These are phyloP conservation scores for Aspergillus sp. DNA, from an alignment of 2,329 filamentous ascomycete genomes.

Conservation along the genomic window DNA sequence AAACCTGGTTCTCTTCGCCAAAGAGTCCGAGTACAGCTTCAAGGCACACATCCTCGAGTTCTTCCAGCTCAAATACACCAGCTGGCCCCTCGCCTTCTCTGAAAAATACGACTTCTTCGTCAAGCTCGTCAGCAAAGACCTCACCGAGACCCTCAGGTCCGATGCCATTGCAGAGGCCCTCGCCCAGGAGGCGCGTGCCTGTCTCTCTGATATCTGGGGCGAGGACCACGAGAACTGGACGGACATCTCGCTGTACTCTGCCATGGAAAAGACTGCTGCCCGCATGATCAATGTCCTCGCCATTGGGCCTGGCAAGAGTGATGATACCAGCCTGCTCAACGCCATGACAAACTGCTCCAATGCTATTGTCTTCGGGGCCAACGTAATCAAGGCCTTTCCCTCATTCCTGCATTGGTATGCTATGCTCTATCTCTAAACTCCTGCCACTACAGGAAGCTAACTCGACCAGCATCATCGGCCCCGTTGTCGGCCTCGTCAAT, in stretches of 20 bases:
- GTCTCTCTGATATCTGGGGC: slow-evolving; percentile 12
- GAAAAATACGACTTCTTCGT: slow-evolving; percentile 15
- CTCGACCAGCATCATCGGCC: slow-evolving; percentile 6
- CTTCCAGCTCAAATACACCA: slow-evolving; percentile 17
- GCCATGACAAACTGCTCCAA: slow-evolving; percentile 17
- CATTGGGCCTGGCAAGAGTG: slow-evolving; percentile 10
- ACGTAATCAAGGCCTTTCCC: slow-evolving; percentile 16
- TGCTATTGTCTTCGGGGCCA: slow-evolving; percentile 14
- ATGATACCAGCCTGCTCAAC: slow-evolving; percentile 8
- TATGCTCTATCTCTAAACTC: background rate
- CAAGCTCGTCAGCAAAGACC: slow-evolving; percentile 17
- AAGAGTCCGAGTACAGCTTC: slow-evolving; percentile 15
- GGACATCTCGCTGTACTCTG: slow-evolving; percentile 9
- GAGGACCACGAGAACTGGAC: slow-evolving; percentile 13
- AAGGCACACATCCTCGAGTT: slow-evolving; percentile 14
- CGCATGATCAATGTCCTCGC: slow-evolving; percentile 16
- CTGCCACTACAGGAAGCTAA: background rate
- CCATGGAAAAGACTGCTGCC: slow-evolving; percentile 14
- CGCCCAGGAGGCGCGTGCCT: slow-evolving; percentile 12
- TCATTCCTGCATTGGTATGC: slow-evolving; percentile 11
- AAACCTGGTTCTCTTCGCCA: slow-evolving; percentile 10
- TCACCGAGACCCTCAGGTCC: slow-evolving; percentile 13
- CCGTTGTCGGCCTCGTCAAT: slow-evolving; percentile 13
- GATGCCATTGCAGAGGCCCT: slow-evolving; percentile 11
- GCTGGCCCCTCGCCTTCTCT: slow-evolving; percentile 15